Percentiles rank a stretch among this genome's conserved stretches.
Evolutionary conservation across 2,329 filamentous ascomycete species (phyloP).

Genomic region (Grosmannia clavigera): DNA sequence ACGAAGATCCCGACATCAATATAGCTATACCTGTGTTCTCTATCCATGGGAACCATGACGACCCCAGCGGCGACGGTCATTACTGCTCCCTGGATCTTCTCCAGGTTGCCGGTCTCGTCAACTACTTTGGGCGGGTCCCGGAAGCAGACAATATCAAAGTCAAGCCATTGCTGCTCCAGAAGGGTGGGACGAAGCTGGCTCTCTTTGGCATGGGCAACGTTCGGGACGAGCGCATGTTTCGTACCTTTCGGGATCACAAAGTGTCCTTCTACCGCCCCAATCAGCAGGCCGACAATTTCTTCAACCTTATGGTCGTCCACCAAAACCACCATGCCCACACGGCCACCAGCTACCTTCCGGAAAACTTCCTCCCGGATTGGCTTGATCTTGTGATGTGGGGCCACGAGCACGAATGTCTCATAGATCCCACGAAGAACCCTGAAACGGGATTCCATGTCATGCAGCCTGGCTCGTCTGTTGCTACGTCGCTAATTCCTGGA

Average conservation of each 20-base stretch:
- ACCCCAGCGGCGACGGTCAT: constrained; percentile 92
- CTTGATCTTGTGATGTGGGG: constrained; percentile 91
- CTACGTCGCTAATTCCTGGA: constrained; percentile 79
- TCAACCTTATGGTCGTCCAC: constrained; percentile 89
- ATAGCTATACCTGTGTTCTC: constrained; percentile 95
- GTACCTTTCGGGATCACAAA: constrained; percentile 83
- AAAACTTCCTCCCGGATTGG: constrained; percentile 84
- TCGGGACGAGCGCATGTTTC: constrained; percentile 84
- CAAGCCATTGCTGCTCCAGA: constrained; percentile 86
- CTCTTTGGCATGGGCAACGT: constrained; percentile 94
- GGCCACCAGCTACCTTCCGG: constrained; percentile 84
- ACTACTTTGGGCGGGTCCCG: constrained; percentile 88
- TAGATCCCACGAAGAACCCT: constrained; percentile 70
- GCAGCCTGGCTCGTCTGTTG: constrained; percentile 92
- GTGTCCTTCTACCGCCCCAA: constrained; percentile 87
- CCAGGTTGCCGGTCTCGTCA: constrained; percentile 81
- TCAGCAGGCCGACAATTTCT: constrained; percentile 77
- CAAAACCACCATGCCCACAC: constrained; percentile 93
- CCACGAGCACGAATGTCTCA: constrained; percentile 92
- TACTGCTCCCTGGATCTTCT: constrained; percentile 83
- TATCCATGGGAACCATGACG: constrained; percentile 96
- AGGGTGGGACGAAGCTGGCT: constrained; percentile 83
- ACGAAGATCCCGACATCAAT: constrained; percentile 95
- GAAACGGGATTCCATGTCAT: constrained; percentile 92
- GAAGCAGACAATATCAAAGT: constrained; percentile 89